A percentile compares a stretch with the other conserved stretches of the same genome.
phyloP scores from a whole-genome alignment of 2,329 filamentous ascomycete species.

The Byssoonygena ceratinophila region DNA sequence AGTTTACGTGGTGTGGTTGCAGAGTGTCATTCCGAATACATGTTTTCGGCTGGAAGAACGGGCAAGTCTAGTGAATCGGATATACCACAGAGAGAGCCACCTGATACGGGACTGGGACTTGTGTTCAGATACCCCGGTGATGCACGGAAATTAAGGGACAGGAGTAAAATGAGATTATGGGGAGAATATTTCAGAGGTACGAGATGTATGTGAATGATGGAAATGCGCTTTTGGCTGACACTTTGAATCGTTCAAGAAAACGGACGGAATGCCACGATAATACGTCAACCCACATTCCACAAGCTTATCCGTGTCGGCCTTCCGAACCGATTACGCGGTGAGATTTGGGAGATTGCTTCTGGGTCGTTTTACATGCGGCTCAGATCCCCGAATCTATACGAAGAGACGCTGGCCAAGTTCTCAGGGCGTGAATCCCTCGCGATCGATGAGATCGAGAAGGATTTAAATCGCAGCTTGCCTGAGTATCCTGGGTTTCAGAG shows the following conservation, averaged over 20 bases:
- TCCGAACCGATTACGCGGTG: slow-evolving; percentile 82
- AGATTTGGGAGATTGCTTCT: slow-evolving; percentile 91
- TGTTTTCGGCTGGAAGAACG: slow-evolving; percentile 42
- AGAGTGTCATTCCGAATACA: slow-evolving; percentile 86
- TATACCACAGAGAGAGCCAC: slow-evolving; percentile 43
- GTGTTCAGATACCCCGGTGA: slow-evolving; percentile 92
- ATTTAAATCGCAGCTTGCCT: slow-evolving; percentile 87
- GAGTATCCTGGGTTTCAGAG: slow-evolving; percentile 97
- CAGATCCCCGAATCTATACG: slow-evolving; percentile 72
- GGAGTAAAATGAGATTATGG: slow-evolving; percentile 96
- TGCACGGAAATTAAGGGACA: slow-evolving; percentile 80
- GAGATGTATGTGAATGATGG: background rate
- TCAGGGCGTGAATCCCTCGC: slow-evolving; percentile 81
- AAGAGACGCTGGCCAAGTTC: slow-evolving; percentile 73
- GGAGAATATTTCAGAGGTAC: slow-evolving; percentile 72
- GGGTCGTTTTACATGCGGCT: slow-evolving; percentile 82
- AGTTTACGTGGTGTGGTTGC: slow-evolving; percentile 68
- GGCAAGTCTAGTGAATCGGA: slow-evolving; percentile 42
- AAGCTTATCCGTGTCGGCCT: slow-evolving; percentile 92
- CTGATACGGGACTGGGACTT: slow-evolving; percentile 90
- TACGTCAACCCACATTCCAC: slow-evolving; percentile 94
- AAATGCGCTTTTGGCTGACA: slow-evolving; percentile 9
- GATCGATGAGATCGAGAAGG: slow-evolving; percentile 98
- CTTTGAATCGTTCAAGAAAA: slow-evolving; percentile 52
- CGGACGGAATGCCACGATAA: slow-evolving; percentile 79